Conservation (phyloP, 768 basidiomycete genomes). For the Coprinopsis strossmayeri region DNA sequence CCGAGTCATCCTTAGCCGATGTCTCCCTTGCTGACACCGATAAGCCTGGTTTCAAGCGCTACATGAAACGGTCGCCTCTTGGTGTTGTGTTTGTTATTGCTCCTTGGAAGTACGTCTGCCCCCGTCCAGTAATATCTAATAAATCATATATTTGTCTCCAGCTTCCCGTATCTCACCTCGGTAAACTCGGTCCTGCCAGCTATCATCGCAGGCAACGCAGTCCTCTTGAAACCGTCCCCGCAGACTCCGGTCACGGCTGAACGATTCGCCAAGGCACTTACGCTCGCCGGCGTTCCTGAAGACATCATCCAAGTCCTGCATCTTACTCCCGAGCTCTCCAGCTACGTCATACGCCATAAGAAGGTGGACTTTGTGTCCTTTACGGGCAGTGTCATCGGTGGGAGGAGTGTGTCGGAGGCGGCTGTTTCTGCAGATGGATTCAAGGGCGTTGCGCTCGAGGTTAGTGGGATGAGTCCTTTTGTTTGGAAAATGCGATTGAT, state of each 20-base stretch:
- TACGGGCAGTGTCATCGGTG: constrained; percentile 80
- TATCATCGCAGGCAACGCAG: constrained; percentile 83
- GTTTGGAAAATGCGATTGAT: not conserved
- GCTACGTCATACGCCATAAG: constrained; percentile 55
- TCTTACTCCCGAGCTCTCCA: constrained; percentile 56
- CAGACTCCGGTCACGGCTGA: constrained; percentile 91
- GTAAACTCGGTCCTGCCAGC: constrained; percentile 93
- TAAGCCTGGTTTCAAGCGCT: constrained; percentile 77
- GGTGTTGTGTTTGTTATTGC: constrained; percentile 87
- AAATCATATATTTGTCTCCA: constrained; percentile 20
- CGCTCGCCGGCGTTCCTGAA: constrained; percentile 71
- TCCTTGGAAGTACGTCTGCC: constrained; percentile 77
- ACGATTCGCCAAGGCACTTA: constrained; percentile 62
- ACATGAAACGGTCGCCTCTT: constrained; percentile 75
- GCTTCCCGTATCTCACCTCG: constrained; percentile 84
- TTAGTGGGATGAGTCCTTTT: constrained; percentile 19
- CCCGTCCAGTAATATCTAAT: not conserved
- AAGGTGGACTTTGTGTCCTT: constrained; percentile 80
- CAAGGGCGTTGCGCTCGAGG: constrained; percentile 85
- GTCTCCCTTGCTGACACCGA: constrained; percentile 70
- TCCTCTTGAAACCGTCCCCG: constrained; percentile 92
- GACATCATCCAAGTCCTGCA: constrained; percentile 74
- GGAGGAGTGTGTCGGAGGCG: constrained; percentile 64
- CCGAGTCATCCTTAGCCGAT: constrained; percentile 66
- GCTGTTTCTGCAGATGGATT: constrained; percentile 64